Base-by-base conservation (phyloP, 176 grass and related monocot genomes). In the Alloteropsis semialata region DNA sequence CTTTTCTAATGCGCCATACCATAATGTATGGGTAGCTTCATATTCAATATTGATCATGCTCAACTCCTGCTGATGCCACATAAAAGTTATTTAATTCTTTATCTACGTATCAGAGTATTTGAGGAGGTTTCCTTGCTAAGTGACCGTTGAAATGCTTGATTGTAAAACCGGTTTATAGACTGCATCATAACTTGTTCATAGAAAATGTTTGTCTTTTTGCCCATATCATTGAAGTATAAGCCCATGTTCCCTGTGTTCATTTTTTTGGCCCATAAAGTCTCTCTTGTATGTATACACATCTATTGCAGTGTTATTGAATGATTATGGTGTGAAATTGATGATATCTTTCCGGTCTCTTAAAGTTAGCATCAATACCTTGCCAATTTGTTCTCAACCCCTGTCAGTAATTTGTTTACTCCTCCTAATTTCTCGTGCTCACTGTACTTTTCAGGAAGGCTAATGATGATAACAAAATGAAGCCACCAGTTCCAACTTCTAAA, bases 371-470 rank as follows among this genome's bases (percentile, higher is more conserved):
- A 39, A 25, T 43, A 70, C 54, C 37, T 46, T 70, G 5, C 10
- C 8, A 22, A 12, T 69, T 78, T 85, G 25, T 56, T 85, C 11
- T 37, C 77, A 76, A 53, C 28, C 46, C n/a, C n/a, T n/a, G n/a
- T n/a, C n/a, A n/a, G n/a, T n/a, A 45, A 16, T 28, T 14, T 32
- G 15, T 33, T 72, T 41, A 37, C 41, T 43, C 18, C 50, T 69
- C 38, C 74, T 3, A 68, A 12, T 64, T 72, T 50, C 48, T 86
- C 29, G 50, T 78, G 44, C 42, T 74, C 30, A 63, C 56, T 78
- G 16, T 42, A 78, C 32, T 87, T 92, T 92, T 78, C 91, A 99
- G 96, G 85, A 94, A 89, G 33, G 45, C 12, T 72, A 79, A 56
- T 80, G 83, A 83, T 42, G 72, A 71, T 65, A 81, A 78, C 43